phyloP scores from a whole-genome alignment of 371 early-diverging fungal genomes.

The Actinomucor elegans region DNA sequence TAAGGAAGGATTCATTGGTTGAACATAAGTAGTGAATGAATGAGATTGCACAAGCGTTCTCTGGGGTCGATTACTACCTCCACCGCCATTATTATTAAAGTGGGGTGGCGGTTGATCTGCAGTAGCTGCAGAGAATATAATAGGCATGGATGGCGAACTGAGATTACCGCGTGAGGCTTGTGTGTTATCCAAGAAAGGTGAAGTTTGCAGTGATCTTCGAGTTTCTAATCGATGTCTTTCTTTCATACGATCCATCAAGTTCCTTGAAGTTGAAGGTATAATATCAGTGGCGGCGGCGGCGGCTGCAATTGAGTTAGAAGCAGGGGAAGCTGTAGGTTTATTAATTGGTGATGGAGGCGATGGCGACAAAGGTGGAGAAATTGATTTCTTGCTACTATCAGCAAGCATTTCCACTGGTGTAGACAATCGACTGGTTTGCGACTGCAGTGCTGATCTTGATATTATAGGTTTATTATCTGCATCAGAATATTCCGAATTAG shows the following conservation, averaged over 20 bases:
- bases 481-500: conserved; percentile 3
- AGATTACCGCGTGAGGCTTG: not conserved
- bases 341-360: not conserved
- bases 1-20: not conserved
- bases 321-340: conserved; percentile 1
- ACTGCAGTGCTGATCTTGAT: not conserved
- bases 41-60: conserved; percentile 13
- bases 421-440: not conserved
- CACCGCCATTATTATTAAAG: no score
- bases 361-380: not conserved
- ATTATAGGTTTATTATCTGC: conserved; percentile 9
- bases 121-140: not conserved
- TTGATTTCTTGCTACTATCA: not conserved
- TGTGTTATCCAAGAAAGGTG: conserved; percentile 12
- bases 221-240: conserved; percentile 31
- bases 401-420: not conserved
- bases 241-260: conserved; percentile 25
- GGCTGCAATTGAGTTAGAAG: not conserved
- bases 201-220: conserved; percentile 9
- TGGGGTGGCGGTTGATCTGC: not conserved
- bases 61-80: not conserved
- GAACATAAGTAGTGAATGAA: conserved; percentile 5
- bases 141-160: conserved; percentile 25
- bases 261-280: not conserved
- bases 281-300: not conserved